Evolutionary conservation across 208 protist species (phyloP).

Genomic region (Endotrypanum monterogeii): DNA sequence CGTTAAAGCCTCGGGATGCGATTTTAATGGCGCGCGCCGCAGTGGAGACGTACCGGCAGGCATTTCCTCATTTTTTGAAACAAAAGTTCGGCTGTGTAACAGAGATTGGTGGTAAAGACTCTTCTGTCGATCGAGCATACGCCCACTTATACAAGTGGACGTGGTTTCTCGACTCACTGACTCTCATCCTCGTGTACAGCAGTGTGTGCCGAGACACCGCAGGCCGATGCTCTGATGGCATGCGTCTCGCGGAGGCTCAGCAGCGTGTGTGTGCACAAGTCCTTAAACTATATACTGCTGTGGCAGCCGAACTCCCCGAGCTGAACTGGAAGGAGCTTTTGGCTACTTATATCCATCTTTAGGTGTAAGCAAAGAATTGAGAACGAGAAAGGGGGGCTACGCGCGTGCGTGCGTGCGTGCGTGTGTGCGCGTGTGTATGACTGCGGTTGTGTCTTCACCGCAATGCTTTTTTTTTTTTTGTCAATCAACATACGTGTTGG

Average conservation of each 20-base stretch:
- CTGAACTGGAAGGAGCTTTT: slow-evolving; percentile 2
- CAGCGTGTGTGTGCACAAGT: slow-evolving; percentile 11
- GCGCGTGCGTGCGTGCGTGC: too few relatives aligned
- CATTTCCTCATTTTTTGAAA: slow-evolving; percentile 1
- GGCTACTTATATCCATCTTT: background rate
- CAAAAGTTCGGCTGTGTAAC: background rate
- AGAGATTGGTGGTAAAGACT: background rate
- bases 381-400: background rate
- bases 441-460: background rate
- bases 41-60: slow-evolving; percentile 9
- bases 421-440: too few relatives aligned
- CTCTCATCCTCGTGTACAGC: slow-evolving; percentile 4
- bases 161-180: slow-evolving; percentile 23
- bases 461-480: background rate
- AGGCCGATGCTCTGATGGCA: too few relatives aligned
- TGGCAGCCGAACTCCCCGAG: slow-evolving; percentile 1
- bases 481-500: background rate
- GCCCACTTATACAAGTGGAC: slow-evolving; percentile 8
- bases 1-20: slow-evolving; percentile 9
- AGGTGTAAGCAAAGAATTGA: background rate
- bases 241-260: background rate
- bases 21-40: slow-evolving; percentile 5
- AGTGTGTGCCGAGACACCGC: background rate
- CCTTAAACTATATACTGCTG: background rate
- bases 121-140: too few relatives aligned